Evolutionary conservation across 495 filamentous ascomycete species (phyloP), one percentile per base, ranked within the genome.

Genomic region (Penicillium crystallinum): DNA sequence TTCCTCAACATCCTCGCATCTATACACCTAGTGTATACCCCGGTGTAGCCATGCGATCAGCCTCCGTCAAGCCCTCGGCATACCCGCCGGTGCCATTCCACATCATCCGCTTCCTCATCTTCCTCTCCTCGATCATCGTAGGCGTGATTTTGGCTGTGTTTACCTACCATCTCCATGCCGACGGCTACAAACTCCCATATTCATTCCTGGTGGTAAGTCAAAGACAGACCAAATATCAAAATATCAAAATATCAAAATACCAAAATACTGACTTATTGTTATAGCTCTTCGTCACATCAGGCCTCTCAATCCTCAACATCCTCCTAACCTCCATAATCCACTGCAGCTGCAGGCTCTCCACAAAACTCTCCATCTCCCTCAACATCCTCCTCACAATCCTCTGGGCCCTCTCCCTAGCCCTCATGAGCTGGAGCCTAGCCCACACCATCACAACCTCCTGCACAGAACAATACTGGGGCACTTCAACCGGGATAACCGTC

Each of bases 1-100:
- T 41, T 25, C 11, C 35, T 35, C 29, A 31, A 31, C 29, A 4
- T 27, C 23, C 7, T 31, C 29, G 10, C 29, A 31, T 31, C 29
- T 2, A 31, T 6, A 8, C 25, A n/a, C n/a, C n/a, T n/a, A n/a
- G n/a, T n/a, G n/a, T n/a, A n/a, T n/a, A n/a, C n/a, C n/a, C n/a
- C 25, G 8, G 25, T 33, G 23, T 21, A 54, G 63, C 25, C 43
- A 74, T 72, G 67, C 60, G 63, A 18, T 62, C 68, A 59, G 59
- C 58, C 10, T 62, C 68, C 7, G 68, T 70, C 15, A 71, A 74
- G 48, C 83, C 81, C 11, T 82, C 81, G 5, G 69, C 69, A 22
- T 88, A 87, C 60, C 80, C 79, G 29, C 51, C 70, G 3, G 52
- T 84, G 12, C 71, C 77, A 1, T 88, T 86, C 63, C 81, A 88